These are phyloP conservation scores for Leishmania gerbilli DNA, from an alignment of 208 protist genomes.

Conservation along the genomic window DNA sequence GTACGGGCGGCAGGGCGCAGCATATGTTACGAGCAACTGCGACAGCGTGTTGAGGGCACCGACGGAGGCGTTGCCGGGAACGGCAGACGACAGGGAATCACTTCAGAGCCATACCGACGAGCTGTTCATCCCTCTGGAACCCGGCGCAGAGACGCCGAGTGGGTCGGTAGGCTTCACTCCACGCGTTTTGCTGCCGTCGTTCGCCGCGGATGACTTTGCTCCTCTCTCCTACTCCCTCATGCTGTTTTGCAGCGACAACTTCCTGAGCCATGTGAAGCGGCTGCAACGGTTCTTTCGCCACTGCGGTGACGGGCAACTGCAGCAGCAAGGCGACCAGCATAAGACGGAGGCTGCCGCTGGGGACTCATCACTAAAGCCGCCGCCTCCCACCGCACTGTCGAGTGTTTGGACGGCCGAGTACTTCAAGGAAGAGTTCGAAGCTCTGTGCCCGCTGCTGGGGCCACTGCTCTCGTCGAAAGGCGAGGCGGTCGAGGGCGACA, in stretches of 20 bases:
- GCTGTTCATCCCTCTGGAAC: conserved; percentile 52
- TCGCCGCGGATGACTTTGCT: neutral
- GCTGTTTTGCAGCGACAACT: conserved; percentile 57
- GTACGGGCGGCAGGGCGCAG: conserved; percentile 39
- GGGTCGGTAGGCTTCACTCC: conserved; percentile 40
- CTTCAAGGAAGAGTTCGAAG: conserved; percentile 31
- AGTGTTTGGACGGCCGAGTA: conserved; percentile 8
- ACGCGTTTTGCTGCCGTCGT: neutral
- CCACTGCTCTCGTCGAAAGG: conserved; percentile 22
- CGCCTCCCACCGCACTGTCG: neutral
- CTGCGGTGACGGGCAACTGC: conserved; percentile 42
- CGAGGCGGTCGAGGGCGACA: conserved; percentile 9
- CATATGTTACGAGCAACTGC: conserved; percentile 7
- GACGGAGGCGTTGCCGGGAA: neutral
- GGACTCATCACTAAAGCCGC: neutral
- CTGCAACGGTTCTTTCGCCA: conserved; percentile 75
- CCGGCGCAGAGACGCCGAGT: conserved; percentile 36
- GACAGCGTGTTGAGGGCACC: conserved; percentile 7
- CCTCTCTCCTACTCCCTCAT: conserved; percentile 72
- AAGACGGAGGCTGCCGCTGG: neutral
- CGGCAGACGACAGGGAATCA: neutral
- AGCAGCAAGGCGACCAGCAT: neutral
- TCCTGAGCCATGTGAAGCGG: conserved; percentile 57
- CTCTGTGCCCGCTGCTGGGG: conserved; percentile 24
- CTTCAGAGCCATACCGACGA: neutral